phyloP scores from a whole-genome alignment of 176 grass and related monocot genomes.

The Hordeum vulgare region MorexV3_pseudomolecules_assembly NC_058520.1:81407014-81407513 shows the following conservation, averaged over 20 bases:
- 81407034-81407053: constrained; percentile 30
- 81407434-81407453: background rate
- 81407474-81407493: constrained; percentile 27
- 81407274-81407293: constrained; percentile 18
- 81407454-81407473: constrained; percentile 17
- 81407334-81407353: constrained; percentile 17
- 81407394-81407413: constrained; percentile 29
- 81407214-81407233: constrained; percentile 8
- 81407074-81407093: constrained; percentile 33
- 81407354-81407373: background rate
- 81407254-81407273: constrained; percentile 30
- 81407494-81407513: constrained; percentile 3
- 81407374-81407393: constrained; percentile 17
- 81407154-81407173: constrained; percentile 27
- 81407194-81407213: constrained; percentile 22
- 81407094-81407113: constrained; percentile 31
- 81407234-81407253: constrained; percentile 16
- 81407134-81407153: background rate
- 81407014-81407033: background rate
- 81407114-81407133: constrained; percentile 11
- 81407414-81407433: constrained; percentile 23
- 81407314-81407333: constrained; percentile 18
- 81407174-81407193: constrained; percentile 24
- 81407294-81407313: background rate
- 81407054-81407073: constrained; percentile 20